Evolutionary conservation across 2,329 filamentous ascomycete genomes (phyloP).

Genomic region (Domatiomyces catenatus): DNA sequence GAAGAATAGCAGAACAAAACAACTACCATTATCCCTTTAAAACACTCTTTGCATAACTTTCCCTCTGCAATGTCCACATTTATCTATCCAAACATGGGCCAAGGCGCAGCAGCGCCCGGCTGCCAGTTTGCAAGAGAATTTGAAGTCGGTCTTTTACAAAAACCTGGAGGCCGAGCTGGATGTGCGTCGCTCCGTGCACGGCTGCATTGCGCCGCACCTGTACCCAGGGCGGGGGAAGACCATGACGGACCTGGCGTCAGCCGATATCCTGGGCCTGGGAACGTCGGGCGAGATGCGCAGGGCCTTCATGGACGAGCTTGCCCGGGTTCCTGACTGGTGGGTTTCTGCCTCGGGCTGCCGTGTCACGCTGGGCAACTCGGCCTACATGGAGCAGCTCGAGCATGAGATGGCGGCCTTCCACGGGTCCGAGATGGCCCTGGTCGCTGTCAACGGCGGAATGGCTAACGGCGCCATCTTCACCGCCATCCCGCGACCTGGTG

Average conservation of each 20-base stretch:
- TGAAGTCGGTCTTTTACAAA: neutral
- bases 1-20: too few relatives aligned
- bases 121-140: too few relatives aligned
- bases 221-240: neutral
- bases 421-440: neutral
- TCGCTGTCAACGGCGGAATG: slow-evolving; percentile 50
- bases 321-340: neutral
- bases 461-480: slow-evolving; percentile 47
- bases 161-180: neutral
- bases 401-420: neutral
- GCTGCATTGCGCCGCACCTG: neutral
- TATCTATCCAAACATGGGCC: too few relatives aligned
- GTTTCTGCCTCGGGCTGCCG: neutral
- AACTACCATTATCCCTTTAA: too few relatives aligned
- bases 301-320: neutral
- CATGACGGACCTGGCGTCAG: neutral
- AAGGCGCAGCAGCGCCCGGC: too few relatives aligned
- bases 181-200: neutral
- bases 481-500: slow-evolving; percentile 42
- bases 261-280: neutral
- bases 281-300: neutral
- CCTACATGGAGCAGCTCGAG: neutral
- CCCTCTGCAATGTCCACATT: too few relatives aligned
- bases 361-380: neutral
- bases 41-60: too few relatives aligned